A percentile compares a stretch with the other conserved stretches of the same genome.
Evolutionary conservation across 1,284 basidiomycete species (phyloP).

Genomic region (Rhodotorula sp.): DNA sequence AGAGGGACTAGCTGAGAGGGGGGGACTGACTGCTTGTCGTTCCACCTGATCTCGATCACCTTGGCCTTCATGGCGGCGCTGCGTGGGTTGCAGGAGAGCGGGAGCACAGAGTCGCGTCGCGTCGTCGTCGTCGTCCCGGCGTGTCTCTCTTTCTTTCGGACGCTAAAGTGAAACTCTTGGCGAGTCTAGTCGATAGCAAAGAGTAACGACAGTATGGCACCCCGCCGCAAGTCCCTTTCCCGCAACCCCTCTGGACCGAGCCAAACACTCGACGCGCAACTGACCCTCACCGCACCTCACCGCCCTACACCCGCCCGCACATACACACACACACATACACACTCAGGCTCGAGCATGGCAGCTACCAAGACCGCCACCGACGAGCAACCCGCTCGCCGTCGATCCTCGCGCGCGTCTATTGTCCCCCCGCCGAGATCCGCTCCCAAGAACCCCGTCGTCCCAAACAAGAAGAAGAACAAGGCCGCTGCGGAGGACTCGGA

Average conservation of each 20-base stretch:
- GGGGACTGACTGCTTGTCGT: slow-evolving; percentile 64
- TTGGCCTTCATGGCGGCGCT: slow-evolving; percentile 29
- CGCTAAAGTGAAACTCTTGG: too few species aligned
- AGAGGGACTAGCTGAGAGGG: slow-evolving; percentile 46
- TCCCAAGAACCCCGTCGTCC: not conserved
- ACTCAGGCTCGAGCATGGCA: slow-evolving; percentile 17
- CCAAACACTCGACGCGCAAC: not conserved
- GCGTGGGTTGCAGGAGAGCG: not conserved
- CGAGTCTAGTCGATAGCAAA: too few species aligned
- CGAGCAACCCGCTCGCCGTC: slow-evolving; percentile 2
- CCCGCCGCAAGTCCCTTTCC: slow-evolving; percentile 6
- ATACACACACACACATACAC: not conserved
- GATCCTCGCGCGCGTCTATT: slow-evolving; percentile 47
- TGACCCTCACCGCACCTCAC: not conserved
- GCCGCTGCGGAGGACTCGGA: not conserved
- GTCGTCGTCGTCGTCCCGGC: not conserved
- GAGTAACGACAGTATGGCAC: slow-evolving; percentile 9
- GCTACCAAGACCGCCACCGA: not conserved
- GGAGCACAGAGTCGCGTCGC: not conserved
- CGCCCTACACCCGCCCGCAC: too few species aligned
- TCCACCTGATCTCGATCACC: slow-evolving; percentile 82
- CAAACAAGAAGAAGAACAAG: not conserved
- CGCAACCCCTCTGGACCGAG: not conserved
- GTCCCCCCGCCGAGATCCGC: slow-evolving; percentile 22
- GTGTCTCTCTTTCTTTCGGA: too few species aligned